Conservation (phyloP, 495 filamentous ascomycete genomes). For the Neurospora pannonica region DNA sequence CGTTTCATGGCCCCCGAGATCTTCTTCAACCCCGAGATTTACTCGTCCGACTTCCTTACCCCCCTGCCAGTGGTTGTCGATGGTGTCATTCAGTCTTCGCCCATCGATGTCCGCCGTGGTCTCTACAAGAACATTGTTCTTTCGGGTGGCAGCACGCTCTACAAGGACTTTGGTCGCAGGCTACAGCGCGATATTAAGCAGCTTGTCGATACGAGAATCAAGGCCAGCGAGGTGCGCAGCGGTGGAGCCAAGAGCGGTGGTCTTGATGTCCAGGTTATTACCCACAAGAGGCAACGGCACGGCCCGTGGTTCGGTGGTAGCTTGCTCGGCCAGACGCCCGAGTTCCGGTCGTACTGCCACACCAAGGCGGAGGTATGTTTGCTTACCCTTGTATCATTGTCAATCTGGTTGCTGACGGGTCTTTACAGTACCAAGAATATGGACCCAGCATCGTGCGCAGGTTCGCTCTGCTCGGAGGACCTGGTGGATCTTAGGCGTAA, state of each 20-base stretch:
- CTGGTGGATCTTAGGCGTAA: constrained; percentile 50
- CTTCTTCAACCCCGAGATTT: constrained; percentile 99
- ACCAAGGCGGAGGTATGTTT: constrained; percentile 70
- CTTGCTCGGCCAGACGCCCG: constrained; percentile 94
- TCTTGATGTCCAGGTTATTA: constrained; percentile 90
- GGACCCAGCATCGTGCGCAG: constrained; percentile 91
- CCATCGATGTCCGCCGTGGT: constrained; percentile 92
- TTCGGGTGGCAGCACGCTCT: constrained; percentile 90
- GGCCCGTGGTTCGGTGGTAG: constrained; percentile 98
- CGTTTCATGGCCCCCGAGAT: constrained; percentile 97
- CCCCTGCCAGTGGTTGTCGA: constrained; percentile 91
- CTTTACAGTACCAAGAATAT: constrained; percentile 72
- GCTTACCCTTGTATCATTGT: background rate
- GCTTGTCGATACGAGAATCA: constrained; percentile 61
- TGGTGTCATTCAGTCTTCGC: constrained; percentile 90
- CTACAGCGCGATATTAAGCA: constrained; percentile 95
- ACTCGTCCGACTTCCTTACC: constrained; percentile 95
- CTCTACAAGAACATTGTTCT: constrained; percentile 99
- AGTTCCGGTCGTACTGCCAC: constrained; percentile 97
- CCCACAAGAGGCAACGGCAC: constrained; percentile 91
- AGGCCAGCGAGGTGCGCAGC: constrained; percentile 66
- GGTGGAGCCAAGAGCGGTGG: constrained; percentile 90
- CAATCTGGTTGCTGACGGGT: constrained; percentile 7
- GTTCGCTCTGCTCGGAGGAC: constrained; percentile 89
- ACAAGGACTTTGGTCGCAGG: constrained; percentile 93